Percentiles rank a stretch among this genome's conserved stretches.
Conservation (phyloP, 352 stramenopile genomes). For the Phytophthora hibernalis region DNA sequence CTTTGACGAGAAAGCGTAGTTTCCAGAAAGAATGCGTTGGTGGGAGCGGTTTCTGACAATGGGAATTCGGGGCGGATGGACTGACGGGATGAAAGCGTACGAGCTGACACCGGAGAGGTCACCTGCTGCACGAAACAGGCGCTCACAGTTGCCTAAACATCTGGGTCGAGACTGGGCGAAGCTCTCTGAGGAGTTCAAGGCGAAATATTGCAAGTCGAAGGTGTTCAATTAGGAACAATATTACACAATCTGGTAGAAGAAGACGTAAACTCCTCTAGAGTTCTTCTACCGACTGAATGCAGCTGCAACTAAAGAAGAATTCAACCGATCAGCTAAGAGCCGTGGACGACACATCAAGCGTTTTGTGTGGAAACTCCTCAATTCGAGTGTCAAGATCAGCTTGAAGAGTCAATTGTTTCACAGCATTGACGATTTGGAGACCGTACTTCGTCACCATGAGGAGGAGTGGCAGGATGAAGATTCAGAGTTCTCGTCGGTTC, state of each 20-base stretch:
- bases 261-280: too few species aligned
- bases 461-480: too few species aligned
- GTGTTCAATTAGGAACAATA: background rate
- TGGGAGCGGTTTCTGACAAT: constrained; percentile 4
- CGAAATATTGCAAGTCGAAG: background rate
- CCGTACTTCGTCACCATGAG: background rate
- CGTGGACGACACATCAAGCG: too few species aligned
- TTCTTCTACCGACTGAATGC: background rate
- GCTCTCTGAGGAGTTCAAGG: background rate
- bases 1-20: constrained; percentile 2
- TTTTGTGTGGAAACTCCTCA: too few species aligned
- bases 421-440: background rate
- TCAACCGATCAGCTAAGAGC: too few species aligned
- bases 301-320: background rate
- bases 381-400: too few species aligned
- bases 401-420: background rate
- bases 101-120: background rate
- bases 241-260: background rate
- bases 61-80: background rate
- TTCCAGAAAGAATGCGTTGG: background rate
- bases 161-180: background rate
- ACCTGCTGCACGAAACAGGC: background rate
- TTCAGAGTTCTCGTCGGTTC: too few species aligned
- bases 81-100: background rate
- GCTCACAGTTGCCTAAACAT: background rate